Evolutionary conservation across 345 rosid genomes (phyloP).

Genomic region (Ricinus communis): DNA sequence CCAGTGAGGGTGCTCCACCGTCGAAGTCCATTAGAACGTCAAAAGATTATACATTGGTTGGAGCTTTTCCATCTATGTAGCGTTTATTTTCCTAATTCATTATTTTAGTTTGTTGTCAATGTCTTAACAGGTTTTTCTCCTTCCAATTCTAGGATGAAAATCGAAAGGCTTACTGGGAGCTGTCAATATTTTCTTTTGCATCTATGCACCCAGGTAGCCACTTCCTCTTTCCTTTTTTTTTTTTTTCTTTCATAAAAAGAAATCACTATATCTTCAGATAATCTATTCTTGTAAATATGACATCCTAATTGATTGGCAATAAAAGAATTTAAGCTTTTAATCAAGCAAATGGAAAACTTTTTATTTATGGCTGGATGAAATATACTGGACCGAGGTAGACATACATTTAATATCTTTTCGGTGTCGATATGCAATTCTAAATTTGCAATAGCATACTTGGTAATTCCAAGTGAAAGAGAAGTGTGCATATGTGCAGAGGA

Average conservation of each 20-base stretch:
- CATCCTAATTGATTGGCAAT: no score
- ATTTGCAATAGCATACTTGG: neutral
- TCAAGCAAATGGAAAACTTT: no score
- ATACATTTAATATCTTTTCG: no score
- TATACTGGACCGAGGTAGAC: no score
- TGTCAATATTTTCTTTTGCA: conserved; percentile 83
- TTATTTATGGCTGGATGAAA: neutral
- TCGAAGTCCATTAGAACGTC: conserved; percentile 89
- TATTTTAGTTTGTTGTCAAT: conserved; percentile 3
- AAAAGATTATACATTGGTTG: conserved; percentile 79
- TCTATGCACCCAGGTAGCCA: conserved; percentile 81
- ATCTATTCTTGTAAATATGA: neutral
- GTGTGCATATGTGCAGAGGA: neutral
- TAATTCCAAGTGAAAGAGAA: neutral
- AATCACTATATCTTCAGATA: neutral
- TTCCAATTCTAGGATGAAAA: conserved; percentile 68
- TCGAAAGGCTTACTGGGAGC: conserved; percentile 68
- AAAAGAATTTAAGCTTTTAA: no score
- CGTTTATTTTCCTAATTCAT: neutral
- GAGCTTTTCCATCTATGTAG: conserved; percentile 18
- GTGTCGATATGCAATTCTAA: neutral
- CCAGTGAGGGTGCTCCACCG: conserved; percentile 96
- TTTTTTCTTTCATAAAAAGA: no score
- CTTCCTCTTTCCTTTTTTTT: neutral
- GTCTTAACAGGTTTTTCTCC: conserved; percentile 7